Conservation (phyloP, 768 basidiomycete species). For the Pisolithus microcarpus region DNA sequence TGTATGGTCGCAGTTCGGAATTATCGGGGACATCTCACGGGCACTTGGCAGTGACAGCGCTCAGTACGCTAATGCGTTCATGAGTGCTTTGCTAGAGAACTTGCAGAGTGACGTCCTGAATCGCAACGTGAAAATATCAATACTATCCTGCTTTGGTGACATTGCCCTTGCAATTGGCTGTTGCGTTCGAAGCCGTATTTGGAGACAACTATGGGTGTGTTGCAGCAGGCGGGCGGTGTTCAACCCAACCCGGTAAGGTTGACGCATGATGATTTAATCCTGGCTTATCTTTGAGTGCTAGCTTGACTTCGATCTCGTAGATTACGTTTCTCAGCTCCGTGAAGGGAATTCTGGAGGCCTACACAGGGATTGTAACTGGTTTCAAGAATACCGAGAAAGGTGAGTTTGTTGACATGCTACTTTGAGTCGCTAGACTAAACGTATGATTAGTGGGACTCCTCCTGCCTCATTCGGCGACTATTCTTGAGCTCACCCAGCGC, state of each 20-base stretch:
- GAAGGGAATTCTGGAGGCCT: conserved; percentile 97
- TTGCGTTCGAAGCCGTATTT: conserved; percentile 83
- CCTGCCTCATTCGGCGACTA: conserved; percentile 59
- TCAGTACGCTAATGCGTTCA: conserved; percentile 82
- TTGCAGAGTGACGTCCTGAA: conserved; percentile 86
- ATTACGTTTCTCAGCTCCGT: conserved; percentile 83
- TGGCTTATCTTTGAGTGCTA: conserved; percentile 16
- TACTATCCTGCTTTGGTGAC: conserved; percentile 93
- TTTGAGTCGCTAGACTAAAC: background rate
- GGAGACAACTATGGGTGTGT: conserved; percentile 82
- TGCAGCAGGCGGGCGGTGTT: conserved; percentile 84
- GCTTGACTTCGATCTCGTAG: conserved; percentile 86
- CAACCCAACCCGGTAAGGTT: conserved; percentile 76
- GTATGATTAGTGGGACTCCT: conserved; percentile 28
- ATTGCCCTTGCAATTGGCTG: conserved; percentile 89
- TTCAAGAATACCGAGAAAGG: conserved; percentile 81
- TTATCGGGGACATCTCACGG: conserved; percentile 94
- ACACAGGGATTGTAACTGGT: conserved; percentile 89
- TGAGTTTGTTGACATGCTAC: conserved; percentile 17
- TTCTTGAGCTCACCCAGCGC: conserved; percentile 77
- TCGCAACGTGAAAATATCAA: conserved; percentile 94
- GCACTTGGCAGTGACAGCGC: conserved; percentile 80
- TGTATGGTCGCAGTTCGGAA: conserved; percentile 93
- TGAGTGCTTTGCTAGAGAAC: conserved; percentile 87
- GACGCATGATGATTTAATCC: background rate